Evolutionary conservation across 306 rosid species (phyloP).

Genomic region (Medicago truncatula): MtrunA17r5.0-ANR NC_053045.1:33811001-33811500

Average conservation of each 20-base stretch:
- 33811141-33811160: conserved; percentile 97
- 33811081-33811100: conserved; percentile 92
- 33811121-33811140: conserved; percentile 99
- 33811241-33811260: conserved; percentile 75
- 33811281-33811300: conserved; percentile 89
- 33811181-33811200: conserved; percentile 94
- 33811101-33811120: conserved; percentile 93
- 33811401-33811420: conserved; percentile 99
- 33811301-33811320: conserved; percentile 89
- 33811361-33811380: conserved; percentile 89
- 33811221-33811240: conserved; percentile 76
- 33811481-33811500: conserved; percentile 81
- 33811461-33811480: conserved; percentile 78
- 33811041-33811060: conserved; percentile 92
- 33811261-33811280: conserved; percentile 80
- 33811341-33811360: conserved; percentile 76
- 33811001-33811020: conserved; percentile 82
- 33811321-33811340: conserved; percentile 93
- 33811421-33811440: conserved; percentile 64
- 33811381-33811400: conserved; percentile 84
- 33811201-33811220: conserved; percentile 93
- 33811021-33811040: conserved; percentile 88
- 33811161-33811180: conserved; percentile 92
- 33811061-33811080: conserved; percentile 90
- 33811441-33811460: conserved; percentile 62